Evolutionary conservation across 164 flowering plant species (phyloP), one percentile per base, ranked within the genome.

Genomic region (Piper betle): DNA sequence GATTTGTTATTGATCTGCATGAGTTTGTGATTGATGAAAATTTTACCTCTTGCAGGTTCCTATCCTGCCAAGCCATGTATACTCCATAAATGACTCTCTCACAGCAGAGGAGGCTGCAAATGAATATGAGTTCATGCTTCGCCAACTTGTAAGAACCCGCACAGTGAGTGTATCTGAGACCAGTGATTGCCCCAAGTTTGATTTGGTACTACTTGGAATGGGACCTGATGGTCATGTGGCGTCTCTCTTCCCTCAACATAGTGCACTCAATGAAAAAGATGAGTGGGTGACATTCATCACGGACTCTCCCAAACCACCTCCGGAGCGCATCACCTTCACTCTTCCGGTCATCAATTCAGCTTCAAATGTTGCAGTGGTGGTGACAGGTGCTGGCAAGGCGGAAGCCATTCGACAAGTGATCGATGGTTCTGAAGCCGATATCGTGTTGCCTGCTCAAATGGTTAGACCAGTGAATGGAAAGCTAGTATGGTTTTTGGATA

Each of bases 201-300:
- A 87, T 37, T 84, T 87, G 17, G 78, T 85, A 58, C 82, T 87
- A 48, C 87, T 87, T 0, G 89, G 82, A 20, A 80, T 85, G 89
- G 91, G 95, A n/a, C 64, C 86, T 5, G 95, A 87, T 64, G 95
- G 91, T 15, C 89, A 84, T 55, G 70, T 82, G 8, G 95, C 91
- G 12, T 82, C 95, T 0, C 74, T 87, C 17, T 87, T 87, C 68
- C 91, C 91, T 9, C 66, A 70, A 54, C 87, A 87, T 56, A 25
- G 79, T 0, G 80, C 63, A 16, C 77, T 87, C 4, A 70, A 79
- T 4, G 82, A 75, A 70, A 79, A 70, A 56, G 72, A 77, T 17
- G 80, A 79, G 8, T 87, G 95, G 95, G 84, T 87, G 18, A 82
- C 87, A n/a, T 87, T 71, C 62, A 77, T 87, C 25, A 82, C 79